Evolutionary conservation across 2,329 filamentous ascomycete species (phyloP).

Genomic region (Byssothecium circinans): DNA sequence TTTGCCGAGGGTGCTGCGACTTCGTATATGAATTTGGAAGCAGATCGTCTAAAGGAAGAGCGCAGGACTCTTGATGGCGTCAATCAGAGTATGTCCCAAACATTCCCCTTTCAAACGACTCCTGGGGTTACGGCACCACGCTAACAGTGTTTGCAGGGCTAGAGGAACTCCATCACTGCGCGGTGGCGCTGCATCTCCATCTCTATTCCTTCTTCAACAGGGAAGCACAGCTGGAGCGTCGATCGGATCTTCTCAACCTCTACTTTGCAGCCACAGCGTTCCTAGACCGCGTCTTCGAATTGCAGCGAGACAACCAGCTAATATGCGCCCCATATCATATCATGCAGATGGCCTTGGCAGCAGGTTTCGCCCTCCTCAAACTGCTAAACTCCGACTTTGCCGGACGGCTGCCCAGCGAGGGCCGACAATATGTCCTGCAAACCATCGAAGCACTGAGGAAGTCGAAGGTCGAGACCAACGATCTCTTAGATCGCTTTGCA

Average conservation of each 20-base stretch:
- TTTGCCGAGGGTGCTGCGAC: conserved; percentile 34
- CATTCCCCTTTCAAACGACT: neutral
- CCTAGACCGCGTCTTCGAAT: conserved; percentile 60
- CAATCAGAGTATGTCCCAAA: conserved; percentile 28
- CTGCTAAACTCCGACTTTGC: conserved; percentile 75
- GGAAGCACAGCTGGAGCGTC: conserved; percentile 60
- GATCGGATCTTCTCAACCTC: conserved; percentile 71
- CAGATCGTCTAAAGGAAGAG: conserved; percentile 41
- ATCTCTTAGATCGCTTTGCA: conserved; percentile 75
- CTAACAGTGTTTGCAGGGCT: conserved; percentile 42
- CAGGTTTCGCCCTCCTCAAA: conserved; percentile 75
- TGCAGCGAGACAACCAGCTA: conserved; percentile 60
- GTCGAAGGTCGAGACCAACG: conserved; percentile 75
- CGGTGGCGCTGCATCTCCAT: conserved; percentile 73
- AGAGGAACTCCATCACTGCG: conserved; percentile 66
- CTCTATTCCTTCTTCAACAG: conserved; percentile 81
- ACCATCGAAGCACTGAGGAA: conserved; percentile 71
- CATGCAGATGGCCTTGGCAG: conserved; percentile 83
- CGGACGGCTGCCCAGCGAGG: conserved; percentile 63
- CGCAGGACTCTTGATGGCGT: conserved; percentile 37
- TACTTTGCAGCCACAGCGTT: conserved; percentile 73
- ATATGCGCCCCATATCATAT: conserved; percentile 74
- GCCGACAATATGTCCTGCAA: conserved; percentile 68
- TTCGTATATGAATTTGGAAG: conserved; percentile 41
- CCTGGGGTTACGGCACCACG: neutral